Base-by-base conservation (phyloP, 1,284 basidiomycete species). In the Exobasidium cylindrosporum region DNA sequence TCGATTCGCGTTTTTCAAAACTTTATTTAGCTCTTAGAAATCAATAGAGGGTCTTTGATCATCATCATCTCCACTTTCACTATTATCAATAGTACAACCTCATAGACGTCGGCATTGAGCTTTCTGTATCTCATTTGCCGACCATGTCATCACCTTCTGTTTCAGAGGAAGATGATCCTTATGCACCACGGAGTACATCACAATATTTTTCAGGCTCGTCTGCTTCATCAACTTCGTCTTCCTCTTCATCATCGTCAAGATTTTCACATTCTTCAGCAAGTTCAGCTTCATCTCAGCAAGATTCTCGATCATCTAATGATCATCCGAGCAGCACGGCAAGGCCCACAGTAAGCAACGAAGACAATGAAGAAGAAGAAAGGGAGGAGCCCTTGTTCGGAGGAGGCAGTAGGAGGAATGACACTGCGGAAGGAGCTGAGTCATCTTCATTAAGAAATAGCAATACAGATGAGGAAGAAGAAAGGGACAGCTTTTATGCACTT, bases 401-500 rank as follows among this genome's bases (percentile, higher is more conserved):
- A 29, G 29, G 55, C 14, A 46, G 14, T 43, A 44, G 55, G 24
- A 40, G 4, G 21, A 50, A 24, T 14, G n/a, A n/a, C n/a, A 28
- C 5, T 7, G 47, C 17, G 17, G 47, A 28, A 50, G 13, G 5
- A 13, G 26, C 13, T 21, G 21, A 50, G 5, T 4, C 4, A 21
- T 3, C 3, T 4, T 24, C 52, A 11, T 6, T 54, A 21, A 61
- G 58, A 26, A 40, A 63, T 5, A 44, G 32, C 14, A 10, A 35
- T 17, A 31, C 50, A 1, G 57, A 63, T 14, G 66, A 70, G 32
- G 70, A 69, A 14, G 65, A 63, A 26, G 60, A 70, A 24, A 62
- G 72, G 56, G 62, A 78, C 47, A 57, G 72, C 61, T 31, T 65
- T 57, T 63, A 74, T 60, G 49, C 67, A 60, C 83, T 89, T 49